These are phyloP conservation scores for Camelina laxa DNA, from an alignment of 345 rosid species.

Conservation along the genomic window DNA sequence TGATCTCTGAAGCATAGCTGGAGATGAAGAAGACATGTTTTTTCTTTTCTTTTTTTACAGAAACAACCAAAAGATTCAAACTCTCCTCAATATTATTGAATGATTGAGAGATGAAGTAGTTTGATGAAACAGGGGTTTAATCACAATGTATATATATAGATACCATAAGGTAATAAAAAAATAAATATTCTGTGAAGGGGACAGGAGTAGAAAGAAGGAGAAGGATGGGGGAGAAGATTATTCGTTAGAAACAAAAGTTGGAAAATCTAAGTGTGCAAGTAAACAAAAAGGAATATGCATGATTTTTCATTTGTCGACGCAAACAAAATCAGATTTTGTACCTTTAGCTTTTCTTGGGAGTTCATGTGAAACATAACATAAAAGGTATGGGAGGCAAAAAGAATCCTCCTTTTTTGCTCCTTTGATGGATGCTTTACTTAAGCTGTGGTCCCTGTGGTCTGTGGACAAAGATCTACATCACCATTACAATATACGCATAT, in stretches of 20 bases:
- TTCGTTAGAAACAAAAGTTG: constrained; percentile 52
- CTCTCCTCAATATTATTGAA: constrained; percentile 9
- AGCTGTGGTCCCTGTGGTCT: constrained; percentile 30
- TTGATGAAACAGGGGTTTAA: constrained; percentile 28
- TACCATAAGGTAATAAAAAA: background rate
- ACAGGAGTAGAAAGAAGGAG: constrained; percentile 35
- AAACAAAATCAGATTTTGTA: constrained; percentile 35
- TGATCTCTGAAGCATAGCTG: constrained; percentile 51
- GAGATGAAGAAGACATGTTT: constrained; percentile 48
- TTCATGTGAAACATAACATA: constrained; percentile 31
- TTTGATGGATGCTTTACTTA: constrained; percentile 32
- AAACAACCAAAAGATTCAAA: constrained; percentile 29
- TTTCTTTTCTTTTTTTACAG: background rate
- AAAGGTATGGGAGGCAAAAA: constrained; percentile 25
- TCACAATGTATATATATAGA: constrained; percentile 15
- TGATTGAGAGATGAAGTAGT: constrained; percentile 36
- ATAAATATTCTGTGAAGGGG: constrained; percentile 25
- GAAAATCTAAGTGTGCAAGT: constrained; percentile 39
- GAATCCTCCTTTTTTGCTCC: background rate
- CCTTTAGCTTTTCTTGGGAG: constrained; percentile 31
- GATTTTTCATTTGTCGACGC: constrained; percentile 36
- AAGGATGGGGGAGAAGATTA: constrained; percentile 49
- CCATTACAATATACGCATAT: too few species aligned
- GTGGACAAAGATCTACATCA: background rate
- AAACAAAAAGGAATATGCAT: constrained; percentile 33